Conservation (phyloP, 2,329 filamentous ascomycete genomes). For the Aspergillus niger region DNA sequence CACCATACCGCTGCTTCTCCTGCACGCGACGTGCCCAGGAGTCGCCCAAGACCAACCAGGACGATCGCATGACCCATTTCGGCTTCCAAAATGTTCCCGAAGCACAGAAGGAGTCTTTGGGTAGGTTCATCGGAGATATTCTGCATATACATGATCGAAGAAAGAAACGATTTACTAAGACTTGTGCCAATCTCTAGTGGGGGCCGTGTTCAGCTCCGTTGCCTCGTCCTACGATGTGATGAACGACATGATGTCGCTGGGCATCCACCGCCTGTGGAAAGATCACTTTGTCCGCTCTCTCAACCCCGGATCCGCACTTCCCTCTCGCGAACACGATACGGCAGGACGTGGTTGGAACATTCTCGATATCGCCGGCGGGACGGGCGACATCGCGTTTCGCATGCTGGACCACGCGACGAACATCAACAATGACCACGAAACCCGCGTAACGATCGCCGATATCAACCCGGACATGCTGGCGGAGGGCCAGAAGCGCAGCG, state of each 20-base stretch:
- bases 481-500: slow-evolving; percentile 79
- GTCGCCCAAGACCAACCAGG: slow-evolving; percentile 38
- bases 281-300: slow-evolving; percentile 92
- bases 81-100: slow-evolving; percentile 85
- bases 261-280: slow-evolving; percentile 95
- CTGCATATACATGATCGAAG: background rate
- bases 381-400: slow-evolving; percentile 96
- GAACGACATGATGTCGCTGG: slow-evolving; percentile 99
- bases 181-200: slow-evolving; percentile 56
- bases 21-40: slow-evolving; percentile 47
- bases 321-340: slow-evolving; percentile 32
- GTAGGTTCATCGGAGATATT: slow-evolving; percentile 39
- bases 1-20: slow-evolving; percentile 54
- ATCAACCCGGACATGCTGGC: slow-evolving; percentile 95
- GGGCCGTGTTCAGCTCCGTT: slow-evolving; percentile 90
- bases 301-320: slow-evolving; percentile 70
- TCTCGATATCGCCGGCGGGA: slow-evolving; percentile 94
- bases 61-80: slow-evolving; percentile 77
- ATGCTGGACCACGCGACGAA: slow-evolving; percentile 84
- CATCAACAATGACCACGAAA: slow-evolving; percentile 76
- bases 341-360: slow-evolving; percentile 65
- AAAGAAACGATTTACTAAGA: background rate
- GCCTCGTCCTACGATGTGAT: slow-evolving; percentile 94
- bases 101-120: slow-evolving; percentile 70
- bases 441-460: slow-evolving; percentile 87